A percentile compares a stretch with the other conserved stretches of the same genome.
These are phyloP conservation scores for Thielaviopsis ethacetica DNA, from an alignment of 2,329 filamentous ascomycete species.

Conservation along the genomic window DNA sequence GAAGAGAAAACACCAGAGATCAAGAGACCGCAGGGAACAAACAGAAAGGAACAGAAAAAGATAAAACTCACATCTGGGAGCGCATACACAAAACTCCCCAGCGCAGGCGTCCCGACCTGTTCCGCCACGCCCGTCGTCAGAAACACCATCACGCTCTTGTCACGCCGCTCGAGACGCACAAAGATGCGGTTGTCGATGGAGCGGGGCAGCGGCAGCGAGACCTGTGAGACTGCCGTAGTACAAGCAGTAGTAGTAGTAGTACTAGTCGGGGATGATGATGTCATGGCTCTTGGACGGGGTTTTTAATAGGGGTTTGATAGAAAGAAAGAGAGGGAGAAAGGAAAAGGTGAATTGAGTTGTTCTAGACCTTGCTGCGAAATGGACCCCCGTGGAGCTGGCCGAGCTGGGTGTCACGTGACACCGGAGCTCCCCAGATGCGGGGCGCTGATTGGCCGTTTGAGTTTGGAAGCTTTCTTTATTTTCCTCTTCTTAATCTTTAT, in stretches of 20 bases:
- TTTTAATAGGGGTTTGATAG: too few species aligned
- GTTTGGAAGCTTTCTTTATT: background rate
- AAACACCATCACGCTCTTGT: conserved; percentile 43
- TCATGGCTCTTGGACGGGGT: background rate
- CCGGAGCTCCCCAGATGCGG: background rate
- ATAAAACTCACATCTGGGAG: conserved; percentile 80
- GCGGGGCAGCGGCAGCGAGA: conserved; percentile 44
- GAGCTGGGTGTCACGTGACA: background rate
- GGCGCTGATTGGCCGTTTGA: background rate
- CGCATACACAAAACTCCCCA: conserved; percentile 89
- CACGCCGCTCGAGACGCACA: conserved; percentile 39
- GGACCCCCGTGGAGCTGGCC: background rate
- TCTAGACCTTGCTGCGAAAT: too few species aligned
- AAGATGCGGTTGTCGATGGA: conserved; percentile 45
- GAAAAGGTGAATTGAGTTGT: too few species aligned
- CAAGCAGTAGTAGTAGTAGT: background rate
- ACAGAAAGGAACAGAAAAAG: background rate
- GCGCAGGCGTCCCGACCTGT: conserved; percentile 33
- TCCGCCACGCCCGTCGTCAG: conserved; percentile 41
- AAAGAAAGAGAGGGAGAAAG: too few species aligned
- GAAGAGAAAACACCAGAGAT: too few species aligned
- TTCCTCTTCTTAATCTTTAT: background rate
- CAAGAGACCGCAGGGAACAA: background rate
- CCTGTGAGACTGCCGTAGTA: conserved; percentile 18
- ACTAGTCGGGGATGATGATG: background rate